Evolutionary conservation across 352 stramenopile genomes (phyloP), one percentile per base, ranked within the genome.

Genomic region (Blastocystis sp.): DNA sequence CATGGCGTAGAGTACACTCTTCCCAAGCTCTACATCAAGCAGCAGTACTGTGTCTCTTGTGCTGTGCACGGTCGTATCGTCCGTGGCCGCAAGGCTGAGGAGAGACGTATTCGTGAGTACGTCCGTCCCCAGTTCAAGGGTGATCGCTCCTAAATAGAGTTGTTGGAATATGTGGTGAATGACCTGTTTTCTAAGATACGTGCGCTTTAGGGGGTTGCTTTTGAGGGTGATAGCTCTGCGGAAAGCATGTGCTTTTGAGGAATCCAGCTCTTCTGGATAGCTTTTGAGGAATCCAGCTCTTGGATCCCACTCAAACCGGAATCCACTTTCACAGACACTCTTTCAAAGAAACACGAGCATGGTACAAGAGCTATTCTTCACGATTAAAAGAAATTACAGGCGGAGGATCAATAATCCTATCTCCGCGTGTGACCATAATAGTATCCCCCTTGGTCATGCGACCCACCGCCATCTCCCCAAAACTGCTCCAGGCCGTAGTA

Each of bases 21-120:
- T 90, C 97, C 97, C 90, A 99, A 99, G 95, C 96, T 99, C 91
- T 99, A 99, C 95, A 97, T 99, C 92, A 99, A 99, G 96, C 69
- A 80, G 39, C 69, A 80, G 69, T 99, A 99, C 95, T 98, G 96
- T 92, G 96, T 99, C 39, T 96, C 98, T 92, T 96, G 96, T 69
- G 97, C 97, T 88, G 98, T 99, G 90, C 97, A 99, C 94, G 96
- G 98, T 93, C 96, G 97, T 93, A 98, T 99, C 92, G 97, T 99
- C 74, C 96, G 97, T 94, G 97, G 95, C 91, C 95, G 97, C 92
- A 98, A 95, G 91, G 69, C 60, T 41, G 69, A 60, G 31, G 69
- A 80, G n/a, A 80, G 69, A 80, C 69, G 69, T 41, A 80, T 80
- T 37, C 69, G 69, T 62, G 69, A 80, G 69, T 80, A 65, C 55